These are phyloP conservation scores for Desmodesmus armatus DNA, from an alignment of 139 green algal species.

Conservation along the genomic window DNA sequence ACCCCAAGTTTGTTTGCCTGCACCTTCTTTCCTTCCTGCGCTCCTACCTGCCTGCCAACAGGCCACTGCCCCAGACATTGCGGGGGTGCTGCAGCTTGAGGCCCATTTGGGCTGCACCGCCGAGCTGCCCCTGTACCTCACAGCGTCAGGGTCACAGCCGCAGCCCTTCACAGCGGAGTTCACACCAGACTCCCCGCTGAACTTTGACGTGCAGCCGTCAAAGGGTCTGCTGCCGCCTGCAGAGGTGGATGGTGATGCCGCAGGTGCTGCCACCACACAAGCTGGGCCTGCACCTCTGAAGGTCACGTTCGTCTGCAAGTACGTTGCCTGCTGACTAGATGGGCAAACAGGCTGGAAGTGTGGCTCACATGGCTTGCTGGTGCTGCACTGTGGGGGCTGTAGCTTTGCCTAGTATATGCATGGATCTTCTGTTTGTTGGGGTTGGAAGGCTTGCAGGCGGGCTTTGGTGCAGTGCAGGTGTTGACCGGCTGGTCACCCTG, in stretches of 20 bases:
- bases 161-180: slow-evolving; percentile 55
- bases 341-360: too few species aligned
- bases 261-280: neutral
- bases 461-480: too few species aligned
- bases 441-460: too few species aligned
- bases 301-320: slow-evolving; percentile 43
- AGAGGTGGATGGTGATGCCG: neutral
- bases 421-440: too few species aligned
- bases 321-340: too few species aligned
- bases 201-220: slow-evolving; percentile 55
- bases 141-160: neutral
- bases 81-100: slow-evolving; percentile 52
- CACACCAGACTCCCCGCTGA: slow-evolving; percentile 52
- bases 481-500: too few species aligned
- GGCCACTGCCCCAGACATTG: slow-evolving; percentile 51
- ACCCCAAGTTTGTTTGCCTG: too few species aligned
- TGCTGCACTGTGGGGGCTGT: too few species aligned
- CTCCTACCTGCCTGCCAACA: too few species aligned
- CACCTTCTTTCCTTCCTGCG: too few species aligned
- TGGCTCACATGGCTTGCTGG: too few species aligned
- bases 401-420: too few species aligned
- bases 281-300: neutral
- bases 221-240: slow-evolving; percentile 11
- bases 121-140: slow-evolving; percentile 33
- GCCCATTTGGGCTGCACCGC: slow-evolving; percentile 50